Conservation (phyloP, 495 filamentous ascomycete genomes). For the Sporormia fimetaria region DNA sequence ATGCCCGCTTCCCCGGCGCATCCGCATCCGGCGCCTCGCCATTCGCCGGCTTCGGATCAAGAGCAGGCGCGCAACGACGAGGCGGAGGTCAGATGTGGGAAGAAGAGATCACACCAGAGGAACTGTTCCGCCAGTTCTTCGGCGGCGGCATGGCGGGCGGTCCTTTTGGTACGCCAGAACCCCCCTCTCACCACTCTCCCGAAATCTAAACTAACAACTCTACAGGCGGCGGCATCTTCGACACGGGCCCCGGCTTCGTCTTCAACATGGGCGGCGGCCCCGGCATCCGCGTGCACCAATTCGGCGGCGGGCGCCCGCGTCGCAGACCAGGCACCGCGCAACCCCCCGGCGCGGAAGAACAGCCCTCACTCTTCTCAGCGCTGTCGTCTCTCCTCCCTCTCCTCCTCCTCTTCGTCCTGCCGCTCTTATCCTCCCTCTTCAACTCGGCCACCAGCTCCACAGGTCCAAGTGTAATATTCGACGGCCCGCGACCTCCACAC, state of each 20-base stretch:
- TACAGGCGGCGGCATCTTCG: constrained; percentile 44
- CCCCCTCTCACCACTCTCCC: not conserved
- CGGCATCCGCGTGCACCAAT: constrained; percentile 49
- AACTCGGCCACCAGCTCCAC: constrained; percentile 43
- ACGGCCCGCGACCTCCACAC: constrained; percentile 52
- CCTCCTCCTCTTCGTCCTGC: constrained; percentile 51
- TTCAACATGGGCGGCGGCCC: constrained; percentile 63
- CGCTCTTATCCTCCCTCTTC: constrained; percentile 72
- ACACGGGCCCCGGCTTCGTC: constrained; percentile 71
- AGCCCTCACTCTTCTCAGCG: constrained; percentile 12
- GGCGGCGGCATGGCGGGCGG: constrained; percentile 55
- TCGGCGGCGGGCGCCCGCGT: constrained; percentile 32
- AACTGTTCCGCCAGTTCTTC: constrained; percentile 94
- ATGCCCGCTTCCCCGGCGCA: constrained; percentile 62
- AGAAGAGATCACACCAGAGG: constrained; percentile 90
- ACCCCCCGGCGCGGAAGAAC: constrained; percentile 13
- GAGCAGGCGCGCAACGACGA: constrained; percentile 32
- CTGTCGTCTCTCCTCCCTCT: constrained; percentile 65
- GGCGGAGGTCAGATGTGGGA: constrained; percentile 51
- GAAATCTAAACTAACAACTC: constrained; percentile 18
- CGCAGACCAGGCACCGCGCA: constrained; percentile 28
- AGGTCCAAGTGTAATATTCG: constrained; percentile 61
- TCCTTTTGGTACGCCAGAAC: constrained; percentile 53
- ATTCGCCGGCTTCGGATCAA: constrained; percentile 58
- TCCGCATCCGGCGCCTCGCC: constrained; percentile 40